phyloP scores from a whole-genome alignment of 1,139 yeast species.

The Kluyveromyces marxianus region DNA sequence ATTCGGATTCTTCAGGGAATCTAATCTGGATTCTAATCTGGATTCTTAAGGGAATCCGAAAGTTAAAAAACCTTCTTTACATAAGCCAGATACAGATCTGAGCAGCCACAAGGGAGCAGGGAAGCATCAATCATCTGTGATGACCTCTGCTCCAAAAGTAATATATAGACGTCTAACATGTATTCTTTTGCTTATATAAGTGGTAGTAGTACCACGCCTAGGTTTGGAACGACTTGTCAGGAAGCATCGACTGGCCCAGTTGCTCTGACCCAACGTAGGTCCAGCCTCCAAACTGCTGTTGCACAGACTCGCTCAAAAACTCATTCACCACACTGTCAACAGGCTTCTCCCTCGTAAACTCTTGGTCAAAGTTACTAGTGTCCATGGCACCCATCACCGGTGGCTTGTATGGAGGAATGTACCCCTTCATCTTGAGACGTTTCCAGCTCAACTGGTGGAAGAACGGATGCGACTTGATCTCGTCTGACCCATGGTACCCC shows the following conservation, averaged over 20 bases:
- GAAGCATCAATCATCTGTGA: too few species aligned
- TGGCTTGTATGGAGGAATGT: slow-evolving; percentile 94
- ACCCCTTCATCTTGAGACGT: slow-evolving; percentile 74
- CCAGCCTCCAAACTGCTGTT: slow-evolving; percentile 98
- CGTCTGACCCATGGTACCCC: slow-evolving; percentile 73
- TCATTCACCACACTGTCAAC: slow-evolving; percentile 95
- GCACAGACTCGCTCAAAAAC: slow-evolving; percentile 80
- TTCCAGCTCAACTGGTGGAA: slow-evolving; percentile 91
- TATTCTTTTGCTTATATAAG: background rate
- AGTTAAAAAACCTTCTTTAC: too few species aligned
- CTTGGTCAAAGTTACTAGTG: slow-evolving; percentile 88
- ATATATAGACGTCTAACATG: background rate
- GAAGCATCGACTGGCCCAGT: slow-evolving; percentile 29
- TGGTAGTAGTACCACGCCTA: background rate
- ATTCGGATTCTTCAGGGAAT: too few species aligned
- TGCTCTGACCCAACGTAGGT: slow-evolving; percentile 69
- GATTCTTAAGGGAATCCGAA: too few species aligned
- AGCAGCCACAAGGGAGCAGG: too few species aligned
- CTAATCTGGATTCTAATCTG: too few species aligned
- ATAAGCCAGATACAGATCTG: too few species aligned
- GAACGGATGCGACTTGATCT: slow-evolving; percentile 78
- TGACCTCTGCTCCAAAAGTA: background rate
- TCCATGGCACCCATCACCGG: slow-evolving; percentile 80
- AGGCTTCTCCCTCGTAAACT: slow-evolving; percentile 88
- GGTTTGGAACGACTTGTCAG: slow-evolving; percentile 18